Evolutionary conservation across 2,329 filamentous ascomycete species (phyloP), one percentile per base, ranked within the genome.

Genomic region (Xylaria sp.): DNA sequence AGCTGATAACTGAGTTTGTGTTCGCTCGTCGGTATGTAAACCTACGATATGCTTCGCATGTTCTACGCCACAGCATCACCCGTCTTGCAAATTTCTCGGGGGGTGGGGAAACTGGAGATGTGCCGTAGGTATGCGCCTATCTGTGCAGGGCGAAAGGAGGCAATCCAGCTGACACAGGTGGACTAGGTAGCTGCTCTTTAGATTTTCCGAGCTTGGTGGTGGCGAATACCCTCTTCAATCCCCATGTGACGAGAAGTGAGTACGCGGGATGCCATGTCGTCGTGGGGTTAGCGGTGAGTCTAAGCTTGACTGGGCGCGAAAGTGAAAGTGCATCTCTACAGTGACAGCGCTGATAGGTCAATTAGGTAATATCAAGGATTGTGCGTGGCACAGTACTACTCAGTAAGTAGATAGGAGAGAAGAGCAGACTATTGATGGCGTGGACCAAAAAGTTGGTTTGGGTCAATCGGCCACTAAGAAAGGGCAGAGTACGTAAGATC

Each of bases 271-370:
- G 50, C 23, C 21, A 54, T 54, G 50, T 31, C 21, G 58, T 46
- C 47, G 42, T 53, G 45, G 54, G 35, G 45, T 11, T 12, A 7
- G 11, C 23, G 37, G 50, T 15, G 43, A 52, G 23, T 42, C 42
- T 50, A 50, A 21, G n/a, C 47, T 60, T 46, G 45, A n/a, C 45
- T 33, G 53, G 46, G 61, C 40, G 42, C 42, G 28, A 31, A 45
- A 51, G n/a, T n/a, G n/a, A 59, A 52, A n/a, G 25, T 47, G 25
- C 54, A 50, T 45, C 28, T 43, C 12, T 42, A 12, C 14, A 17
- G 17, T 12, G 49, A 42, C 33, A 23, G 50, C 23, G 52, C 50
- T 64, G 58, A 64, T 61, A 64, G 62, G 62, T 17, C 37, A 61
- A 51, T 55, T 37, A 5, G 9, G 2, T n/a, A 37, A 31, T n/a